These are phyloP conservation scores for Vaccinium corymbosum DNA, from an alignment of 148 eudicot species.

Conservation along the genomic window DNA sequence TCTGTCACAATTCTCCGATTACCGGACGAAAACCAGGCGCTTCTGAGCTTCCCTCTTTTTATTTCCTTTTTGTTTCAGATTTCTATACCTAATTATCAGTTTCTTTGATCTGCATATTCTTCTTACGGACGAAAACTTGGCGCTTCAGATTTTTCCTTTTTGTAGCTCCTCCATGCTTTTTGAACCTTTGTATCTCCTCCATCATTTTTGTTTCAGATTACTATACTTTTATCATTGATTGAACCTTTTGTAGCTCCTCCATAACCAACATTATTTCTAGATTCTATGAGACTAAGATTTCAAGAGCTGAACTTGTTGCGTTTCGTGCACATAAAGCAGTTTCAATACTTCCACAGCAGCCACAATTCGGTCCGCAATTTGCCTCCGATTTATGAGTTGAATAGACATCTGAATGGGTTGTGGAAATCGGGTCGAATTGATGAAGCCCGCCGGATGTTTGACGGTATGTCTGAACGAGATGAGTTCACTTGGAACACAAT, in stretches of 20 bases:
- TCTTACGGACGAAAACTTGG: too few relatives aligned
- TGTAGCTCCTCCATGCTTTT: too few relatives aligned
- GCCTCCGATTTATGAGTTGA: slow-evolving; percentile 10
- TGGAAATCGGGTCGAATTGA: slow-evolving; percentile 39
- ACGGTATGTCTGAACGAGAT: slow-evolving; percentile 62
- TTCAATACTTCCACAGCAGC: slow-evolving; percentile 5
- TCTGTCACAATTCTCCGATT: not conserved
- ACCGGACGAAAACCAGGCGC: not conserved
- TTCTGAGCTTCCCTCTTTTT: not conserved
- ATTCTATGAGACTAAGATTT: not conserved
- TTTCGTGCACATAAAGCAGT: not conserved
- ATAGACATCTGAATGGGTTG: slow-evolving; percentile 20
- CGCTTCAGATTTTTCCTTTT: too few relatives aligned
- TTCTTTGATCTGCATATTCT: too few relatives aligned
- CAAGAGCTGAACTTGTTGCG: not conserved
- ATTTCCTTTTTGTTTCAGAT: too few relatives aligned
- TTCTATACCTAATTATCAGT: too few relatives aligned
- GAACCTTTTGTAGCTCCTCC: not conserved
- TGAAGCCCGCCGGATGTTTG: slow-evolving; percentile 65
- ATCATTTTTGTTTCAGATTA: too few relatives aligned
- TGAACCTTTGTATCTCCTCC: too few relatives aligned
- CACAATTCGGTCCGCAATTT: slow-evolving; percentile 2
- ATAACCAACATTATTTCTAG: not conserved
- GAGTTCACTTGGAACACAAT: slow-evolving; percentile 68
- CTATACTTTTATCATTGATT: too few relatives aligned